A percentile compares a stretch with the other conserved stretches of the same genome.
Conservation (phyloP, 805 yeast genomes). For the Saccharomycopsis amapae region DNA sequence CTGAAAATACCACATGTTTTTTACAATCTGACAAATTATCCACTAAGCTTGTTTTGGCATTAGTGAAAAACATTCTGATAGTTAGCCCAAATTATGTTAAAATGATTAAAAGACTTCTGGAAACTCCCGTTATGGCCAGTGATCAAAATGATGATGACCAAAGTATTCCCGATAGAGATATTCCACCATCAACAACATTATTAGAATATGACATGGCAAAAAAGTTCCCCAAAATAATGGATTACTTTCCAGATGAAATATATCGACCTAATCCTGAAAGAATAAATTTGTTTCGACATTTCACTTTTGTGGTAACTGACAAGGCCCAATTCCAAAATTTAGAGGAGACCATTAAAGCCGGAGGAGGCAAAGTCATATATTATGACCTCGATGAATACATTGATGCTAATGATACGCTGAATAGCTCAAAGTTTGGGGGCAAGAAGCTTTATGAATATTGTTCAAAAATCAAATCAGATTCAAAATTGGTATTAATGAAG, state of each 20-base stretch:
- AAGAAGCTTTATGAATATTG: too few species aligned
- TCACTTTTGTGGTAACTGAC: conserved; percentile 5
- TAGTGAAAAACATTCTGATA: conserved; percentile 7
- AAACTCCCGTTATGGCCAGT: background rate
- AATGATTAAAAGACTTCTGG: background rate
- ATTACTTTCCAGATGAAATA: conserved; percentile 5
- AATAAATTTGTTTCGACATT: background rate
- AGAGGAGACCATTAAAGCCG: conserved; percentile 6
- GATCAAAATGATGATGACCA: background rate
- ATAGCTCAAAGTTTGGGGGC: too few species aligned
- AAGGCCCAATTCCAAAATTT: conserved; percentile 5
- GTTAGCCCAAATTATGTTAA: conserved; percentile 4
- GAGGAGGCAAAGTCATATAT: conserved; percentile 10
- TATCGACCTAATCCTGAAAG: conserved; percentile 2
- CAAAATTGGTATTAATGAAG: too few species aligned
- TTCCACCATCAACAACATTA: conserved; percentile 1
- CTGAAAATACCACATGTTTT: conserved; percentile 10
- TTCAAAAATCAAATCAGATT: too few species aligned
- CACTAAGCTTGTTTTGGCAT: conserved; percentile 9
- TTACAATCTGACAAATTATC: conserved; percentile 10
- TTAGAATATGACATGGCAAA: conserved; percentile 6
- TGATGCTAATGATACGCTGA: too few species aligned
- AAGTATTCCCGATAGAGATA: conserved; percentile 1
- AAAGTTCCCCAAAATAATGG: conserved; percentile 7
- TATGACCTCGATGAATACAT: conserved; percentile 2